Conservation (phyloP, 2,329 filamentous ascomycete genomes). For the Trichophyton mentagrophytes region DNA sequence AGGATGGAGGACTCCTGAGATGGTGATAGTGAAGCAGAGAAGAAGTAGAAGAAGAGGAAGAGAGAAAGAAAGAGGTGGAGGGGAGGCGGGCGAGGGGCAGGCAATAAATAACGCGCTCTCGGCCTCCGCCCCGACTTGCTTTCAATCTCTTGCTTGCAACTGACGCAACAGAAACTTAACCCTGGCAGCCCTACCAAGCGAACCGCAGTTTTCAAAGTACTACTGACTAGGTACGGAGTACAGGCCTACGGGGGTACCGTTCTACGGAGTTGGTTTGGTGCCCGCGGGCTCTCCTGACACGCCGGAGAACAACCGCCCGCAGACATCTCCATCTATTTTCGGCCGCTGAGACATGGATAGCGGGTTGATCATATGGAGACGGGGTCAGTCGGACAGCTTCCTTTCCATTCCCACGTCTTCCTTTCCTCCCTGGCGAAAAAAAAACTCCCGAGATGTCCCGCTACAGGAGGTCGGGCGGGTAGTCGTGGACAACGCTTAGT, state of each 20-base stretch:
- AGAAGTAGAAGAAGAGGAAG: background rate
- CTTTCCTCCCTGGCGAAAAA: background rate
- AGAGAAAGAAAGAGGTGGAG: constrained; percentile 5
- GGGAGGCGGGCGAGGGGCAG: constrained; percentile 8
- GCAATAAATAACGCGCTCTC: constrained; percentile 10
- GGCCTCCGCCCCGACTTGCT: background rate
- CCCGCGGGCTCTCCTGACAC: background rate
- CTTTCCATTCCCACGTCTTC: background rate
- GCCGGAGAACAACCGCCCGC: background rate
- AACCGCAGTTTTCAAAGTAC: background rate
- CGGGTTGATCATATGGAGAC: background rate
- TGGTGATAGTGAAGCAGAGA: background rate
- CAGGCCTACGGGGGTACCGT: too few relatives aligned
- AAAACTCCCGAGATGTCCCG: constrained; percentile 1
- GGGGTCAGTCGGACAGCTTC: background rate
- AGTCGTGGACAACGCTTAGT: background rate
- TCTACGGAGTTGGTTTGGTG: background rate
- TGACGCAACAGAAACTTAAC: constrained; percentile 5
- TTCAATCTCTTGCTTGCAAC: background rate
- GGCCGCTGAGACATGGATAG: background rate
- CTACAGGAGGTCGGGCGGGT: background rate
- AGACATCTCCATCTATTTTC: background rate
- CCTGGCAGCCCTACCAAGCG: background rate
- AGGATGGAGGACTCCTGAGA: background rate
- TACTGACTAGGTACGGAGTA: too few relatives aligned